Percentiles rank a stretch among this genome's conserved stretches.
Conservation (phyloP, 75 land plant genomes). For the Sequoia sempervirens region DNA sequence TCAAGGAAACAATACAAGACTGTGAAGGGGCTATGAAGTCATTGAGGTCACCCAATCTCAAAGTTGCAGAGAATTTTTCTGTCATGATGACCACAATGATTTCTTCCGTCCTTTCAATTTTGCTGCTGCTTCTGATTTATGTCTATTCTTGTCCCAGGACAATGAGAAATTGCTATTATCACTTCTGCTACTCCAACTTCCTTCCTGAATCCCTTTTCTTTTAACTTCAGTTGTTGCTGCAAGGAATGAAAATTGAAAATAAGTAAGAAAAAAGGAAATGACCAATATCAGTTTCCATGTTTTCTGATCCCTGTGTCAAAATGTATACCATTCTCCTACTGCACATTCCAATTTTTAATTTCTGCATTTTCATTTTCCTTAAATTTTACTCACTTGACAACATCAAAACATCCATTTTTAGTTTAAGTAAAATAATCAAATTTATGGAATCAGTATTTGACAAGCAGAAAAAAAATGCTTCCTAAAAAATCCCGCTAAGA, state of each 20-base stretch:
- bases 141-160: not conserved
- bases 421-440: not conserved
- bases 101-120: not conserved
- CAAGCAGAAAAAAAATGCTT: not conserved
- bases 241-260: not conserved
- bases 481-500: not conserved
- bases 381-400: not conserved
- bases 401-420: not conserved
- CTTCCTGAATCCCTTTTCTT: not conserved
- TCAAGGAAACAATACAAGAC: conserved; percentile 83
- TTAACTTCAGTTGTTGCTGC: not conserved
- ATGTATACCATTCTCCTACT: not conserved
- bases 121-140: not conserved
- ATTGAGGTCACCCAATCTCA: conserved; percentile 78
- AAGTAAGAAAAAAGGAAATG: not conserved
- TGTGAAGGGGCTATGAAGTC: conserved; percentile 99
- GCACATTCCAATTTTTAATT: not conserved
- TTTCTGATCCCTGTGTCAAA: not conserved
- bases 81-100: conserved; percentile 35
- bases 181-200: not conserved
- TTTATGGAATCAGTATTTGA: not conserved
- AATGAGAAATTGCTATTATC: not conserved
- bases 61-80: conserved; percentile 77
- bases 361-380: not conserved
- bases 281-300: not conserved